Evolutionary conservation across 441 rosid genomes (phyloP), one percentile per base, ranked within the genome.

Genomic region (Adansonia grandidieri): DNA sequence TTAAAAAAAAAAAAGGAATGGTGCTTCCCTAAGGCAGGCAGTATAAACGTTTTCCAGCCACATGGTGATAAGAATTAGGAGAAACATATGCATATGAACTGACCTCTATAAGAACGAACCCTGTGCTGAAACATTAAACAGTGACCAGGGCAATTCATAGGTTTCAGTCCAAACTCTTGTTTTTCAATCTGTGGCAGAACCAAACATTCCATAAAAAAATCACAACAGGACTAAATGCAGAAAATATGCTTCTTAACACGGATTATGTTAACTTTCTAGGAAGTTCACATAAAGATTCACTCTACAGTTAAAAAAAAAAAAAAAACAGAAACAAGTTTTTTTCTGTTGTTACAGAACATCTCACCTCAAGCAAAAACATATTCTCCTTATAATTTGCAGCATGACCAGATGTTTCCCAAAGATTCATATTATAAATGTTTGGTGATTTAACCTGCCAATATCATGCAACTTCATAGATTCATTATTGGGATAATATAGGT

Each of bases 71-170:
- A 40, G 37, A 70, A 48, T 69, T 37, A 54, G 75, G 28, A 56
- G 17, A 42, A 66, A 20, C 13, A 61, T 11, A 79, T 19, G 72
- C 20, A 60, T 6, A 71, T 53, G 44, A 54, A 74, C 83, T 56
- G 48, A 91, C 99, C 98, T 91, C 96, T 89, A 79, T 95, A 95
- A 62, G 98, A 95, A 51, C 94, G 98, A 82, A 93, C 97, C 83
- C 93, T 88, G 73, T 93, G 93, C 84, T 89, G 91, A 88, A 97
- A 97, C 86, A 97, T 93, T 86, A 97, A 88, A 84, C 99, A 95
- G 80, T 97, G 99, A 37, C 98, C 97, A n/a, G 98, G 98, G 82
- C 98, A 97, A 80, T 97, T 97, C 99, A 95, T 97, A 78, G 99
- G 99, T 83, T 95, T 97, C 82, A 97, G 86, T 56, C 98, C 98